Evolutionary conservation across 495 filamentous ascomycete species (phyloP).

Genomic region (Staphylotrichum longicolle): DNA sequence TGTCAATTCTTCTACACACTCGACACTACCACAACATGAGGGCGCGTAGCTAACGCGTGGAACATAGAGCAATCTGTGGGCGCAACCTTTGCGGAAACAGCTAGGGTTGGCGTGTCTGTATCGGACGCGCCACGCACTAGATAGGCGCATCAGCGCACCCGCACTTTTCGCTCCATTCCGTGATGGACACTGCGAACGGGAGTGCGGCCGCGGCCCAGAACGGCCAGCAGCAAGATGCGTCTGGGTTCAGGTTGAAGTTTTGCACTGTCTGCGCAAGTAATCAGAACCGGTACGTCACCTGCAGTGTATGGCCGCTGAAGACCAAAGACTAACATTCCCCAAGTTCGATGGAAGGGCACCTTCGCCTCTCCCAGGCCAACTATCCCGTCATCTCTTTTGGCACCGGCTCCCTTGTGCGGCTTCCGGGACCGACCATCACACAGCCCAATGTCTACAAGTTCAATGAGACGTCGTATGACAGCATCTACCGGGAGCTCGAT

Average conservation of each 20-base stretch:
- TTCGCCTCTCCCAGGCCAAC: constrained; percentile 76
- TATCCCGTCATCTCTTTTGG: constrained; percentile 98
- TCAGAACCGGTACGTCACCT: constrained; percentile 69
- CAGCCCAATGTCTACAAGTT: constrained; percentile 97
- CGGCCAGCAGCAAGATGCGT: constrained; percentile 40
- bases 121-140: background rate
- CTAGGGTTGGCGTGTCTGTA: background rate
- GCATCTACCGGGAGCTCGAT: constrained; percentile 86
- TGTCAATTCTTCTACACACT: background rate
- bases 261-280: constrained; percentile 99
- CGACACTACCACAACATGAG: background rate
- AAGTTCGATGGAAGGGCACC: constrained; percentile 96
- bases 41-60: background rate
- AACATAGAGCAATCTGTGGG: background rate
- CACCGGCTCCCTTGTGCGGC: constrained; percentile 89
- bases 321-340: constrained; percentile 15
- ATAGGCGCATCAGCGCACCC: background rate
- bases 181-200: constrained; percentile 41
- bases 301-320: background rate
- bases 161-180: constrained; percentile 7
- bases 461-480: constrained; percentile 87
- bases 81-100: background rate
- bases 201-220: constrained; percentile 35
- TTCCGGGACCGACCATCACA: constrained; percentile 85
- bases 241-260: constrained; percentile 81